Evolutionary conservation across 768 basidiomycete species (phyloP), one percentile per base, ranked within the genome.

Genomic region (Lentinula sp.): DNA sequence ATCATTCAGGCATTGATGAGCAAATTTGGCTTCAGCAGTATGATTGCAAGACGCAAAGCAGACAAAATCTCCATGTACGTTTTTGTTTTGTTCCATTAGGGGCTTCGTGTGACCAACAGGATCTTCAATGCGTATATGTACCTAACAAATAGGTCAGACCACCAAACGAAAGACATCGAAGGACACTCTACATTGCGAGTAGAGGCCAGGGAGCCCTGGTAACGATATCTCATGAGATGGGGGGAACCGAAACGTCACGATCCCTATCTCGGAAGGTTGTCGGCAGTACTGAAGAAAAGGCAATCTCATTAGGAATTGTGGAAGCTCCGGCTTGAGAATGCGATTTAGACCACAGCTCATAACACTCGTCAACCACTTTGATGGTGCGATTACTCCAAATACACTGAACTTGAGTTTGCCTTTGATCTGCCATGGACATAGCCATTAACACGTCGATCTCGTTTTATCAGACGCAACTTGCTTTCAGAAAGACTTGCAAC

Each of bases 81-180:
- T 69, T 81, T 79, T 10, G 67, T 77, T 33, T 74, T 77, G 15
- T 74, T 80, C 71, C 81, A 77, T 43, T 85, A 71, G 1, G 55
- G 70, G 72, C 48, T 72, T 71, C 4, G 75, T 74, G 4, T 67
- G 68, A 50, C 76, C 73, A 81, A 63, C 43, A 69, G 68, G 15
- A 88, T 70, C 6, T 69, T 75, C 4, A 89, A 64, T 1, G 72
- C 70, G 66, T 87, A 89, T 23, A 89, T 23, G 54, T 20, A 39
- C 54, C 54, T 56, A 4, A n/a, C 8, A 43, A n/a, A 9, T 39
- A 10, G 18, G 20, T 39, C 9, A 33, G 2, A 32, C 3, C 7
- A 23, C 8, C 6, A 8, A 39, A 16, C 4, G 7, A 43, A 18
- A 5, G 7, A 18, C 20, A 16, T 8, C 8, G 20, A 23, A 20